These are phyloP conservation scores for Saturnispora kantuleensis DNA, from an alignment of 805 yeast species.

Conservation along the genomic window DNA sequence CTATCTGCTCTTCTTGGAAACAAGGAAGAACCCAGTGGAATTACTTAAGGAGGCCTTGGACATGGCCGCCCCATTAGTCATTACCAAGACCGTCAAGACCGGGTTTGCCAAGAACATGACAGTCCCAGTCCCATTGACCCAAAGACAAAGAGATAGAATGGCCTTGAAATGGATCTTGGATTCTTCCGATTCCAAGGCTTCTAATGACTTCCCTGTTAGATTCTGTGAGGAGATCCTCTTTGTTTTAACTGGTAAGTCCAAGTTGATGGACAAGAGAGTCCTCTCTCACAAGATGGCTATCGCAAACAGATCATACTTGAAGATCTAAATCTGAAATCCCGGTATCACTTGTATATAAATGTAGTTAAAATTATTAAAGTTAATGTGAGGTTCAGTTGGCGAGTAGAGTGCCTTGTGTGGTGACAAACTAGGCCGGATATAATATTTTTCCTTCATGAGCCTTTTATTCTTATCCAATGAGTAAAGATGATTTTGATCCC, in stretches of 20 bases:
- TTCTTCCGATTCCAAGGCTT: slow-evolving; percentile 68
- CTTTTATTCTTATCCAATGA: background rate
- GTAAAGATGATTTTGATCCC: slow-evolving; percentile 16
- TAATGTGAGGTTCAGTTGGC: too few species aligned
- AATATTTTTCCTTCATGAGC: background rate
- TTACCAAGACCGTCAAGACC: slow-evolving; percentile 65
- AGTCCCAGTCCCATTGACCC: slow-evolving; percentile 75
- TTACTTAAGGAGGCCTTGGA: slow-evolving; percentile 68
- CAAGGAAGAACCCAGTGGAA: slow-evolving; percentile 71
- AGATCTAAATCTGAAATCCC: slow-evolving; percentile 12
- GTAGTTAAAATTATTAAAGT: background rate
- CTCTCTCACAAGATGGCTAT: slow-evolving; percentile 81
- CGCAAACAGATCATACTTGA: slow-evolving; percentile 66
- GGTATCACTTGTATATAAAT: background rate
- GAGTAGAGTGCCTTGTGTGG: background rate
- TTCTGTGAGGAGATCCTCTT: slow-evolving; percentile 81
- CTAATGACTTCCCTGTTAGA: slow-evolving; percentile 77
- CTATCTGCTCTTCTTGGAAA: slow-evolving; percentile 63
- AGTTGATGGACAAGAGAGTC: slow-evolving; percentile 75
- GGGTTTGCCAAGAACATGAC: slow-evolving; percentile 77
- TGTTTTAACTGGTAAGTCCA: slow-evolving; percentile 67
- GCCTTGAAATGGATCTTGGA: slow-evolving; percentile 90
- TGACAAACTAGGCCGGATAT: background rate
- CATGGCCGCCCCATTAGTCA: slow-evolving; percentile 74
- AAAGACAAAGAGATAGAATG: slow-evolving; percentile 73